phyloP scores from a whole-genome alignment of 257 asterid genomes.

The Primulina tabacum region DNA sequence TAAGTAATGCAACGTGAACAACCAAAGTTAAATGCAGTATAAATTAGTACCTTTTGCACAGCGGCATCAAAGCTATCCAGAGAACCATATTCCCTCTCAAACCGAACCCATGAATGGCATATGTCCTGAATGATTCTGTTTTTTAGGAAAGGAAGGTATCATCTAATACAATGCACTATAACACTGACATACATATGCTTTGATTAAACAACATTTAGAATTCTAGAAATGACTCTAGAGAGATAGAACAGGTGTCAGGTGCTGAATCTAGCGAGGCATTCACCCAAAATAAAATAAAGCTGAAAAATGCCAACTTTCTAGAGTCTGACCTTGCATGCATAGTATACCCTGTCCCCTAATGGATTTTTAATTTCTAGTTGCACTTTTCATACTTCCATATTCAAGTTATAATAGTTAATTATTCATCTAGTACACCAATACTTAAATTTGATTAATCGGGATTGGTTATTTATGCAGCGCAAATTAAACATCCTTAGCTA shows the following conservation, averaged over 20 bases:
- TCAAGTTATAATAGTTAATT: too few relatives aligned
- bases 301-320: slow-evolving; percentile 6
- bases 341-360: not conserved
- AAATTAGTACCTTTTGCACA: slow-evolving; percentile 62
- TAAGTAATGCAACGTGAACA: slow-evolving; percentile 9
- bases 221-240: slow-evolving; percentile 8
- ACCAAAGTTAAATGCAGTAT: slow-evolving; percentile 15
- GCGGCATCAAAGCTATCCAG: slow-evolving; percentile 85
- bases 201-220: slow-evolving; percentile 23
- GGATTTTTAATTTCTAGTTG: slow-evolving; percentile 4
- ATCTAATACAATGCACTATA: slow-evolving; percentile 51
- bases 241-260: slow-evolving; percentile 3
- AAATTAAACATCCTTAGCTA: not conserved
- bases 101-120: slow-evolving; percentile 83
- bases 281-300: slow-evolving; percentile 6
- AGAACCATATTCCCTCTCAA: slow-evolving; percentile 89
- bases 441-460: not conserved
- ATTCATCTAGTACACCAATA: too few relatives aligned
- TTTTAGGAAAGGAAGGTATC: slow-evolving; percentile 70
- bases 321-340: slow-evolving; percentile 7
- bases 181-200: slow-evolving; percentile 12
- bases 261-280: slow-evolving; percentile 10
- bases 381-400: slow-evolving; percentile 11
- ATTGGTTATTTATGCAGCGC: not conserved
- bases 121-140: slow-evolving; percentile 93